Evolutionary conservation across 768 basidiomycete genomes (phyloP).

Genomic region (Hebeloma cylindrosporum): DNA sequence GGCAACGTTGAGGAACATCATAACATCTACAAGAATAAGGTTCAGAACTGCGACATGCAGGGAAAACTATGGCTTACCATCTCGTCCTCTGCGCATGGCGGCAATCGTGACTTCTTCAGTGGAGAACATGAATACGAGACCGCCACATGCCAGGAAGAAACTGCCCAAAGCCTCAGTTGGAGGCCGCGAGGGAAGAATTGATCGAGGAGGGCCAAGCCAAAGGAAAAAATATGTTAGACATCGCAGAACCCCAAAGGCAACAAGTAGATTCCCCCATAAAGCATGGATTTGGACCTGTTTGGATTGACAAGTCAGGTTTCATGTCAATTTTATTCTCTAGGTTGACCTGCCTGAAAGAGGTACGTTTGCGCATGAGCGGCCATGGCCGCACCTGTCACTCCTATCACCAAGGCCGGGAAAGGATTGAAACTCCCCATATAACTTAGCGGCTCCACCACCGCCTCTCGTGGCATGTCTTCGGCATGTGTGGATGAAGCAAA

Average conservation of each 20-base stretch:
- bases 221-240: constrained; percentile 94
- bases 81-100: constrained; percentile 87
- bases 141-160: constrained; percentile 86
- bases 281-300: constrained; percentile 80
- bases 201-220: constrained; percentile 82
- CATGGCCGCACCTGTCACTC: constrained; percentile 94
- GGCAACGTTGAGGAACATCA: constrained; percentile 87
- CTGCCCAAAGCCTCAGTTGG: constrained; percentile 90
- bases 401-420: constrained; percentile 89
- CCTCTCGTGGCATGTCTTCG: constrained; percentile 36
- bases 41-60: constrained; percentile 1
- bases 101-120: constrained; percentile 88
- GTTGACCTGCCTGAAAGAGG: constrained; percentile 71
- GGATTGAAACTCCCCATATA: constrained; percentile 85
- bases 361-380: constrained; percentile 88
- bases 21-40: constrained; percentile 53
- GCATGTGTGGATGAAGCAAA: constrained; percentile 31
- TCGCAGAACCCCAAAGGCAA: constrained; percentile 74
- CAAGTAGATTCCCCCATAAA: constrained; percentile 88
- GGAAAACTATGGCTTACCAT: constrained; percentile 47
- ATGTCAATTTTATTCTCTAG: neutral
- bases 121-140: constrained; percentile 86
- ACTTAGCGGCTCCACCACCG: constrained; percentile 64
- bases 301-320: constrained; percentile 5
- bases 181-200: constrained; percentile 86